Evolutionary conservation across 768 basidiomycete genomes (phyloP).

Genomic region (Boletus rubescentipes): DNA sequence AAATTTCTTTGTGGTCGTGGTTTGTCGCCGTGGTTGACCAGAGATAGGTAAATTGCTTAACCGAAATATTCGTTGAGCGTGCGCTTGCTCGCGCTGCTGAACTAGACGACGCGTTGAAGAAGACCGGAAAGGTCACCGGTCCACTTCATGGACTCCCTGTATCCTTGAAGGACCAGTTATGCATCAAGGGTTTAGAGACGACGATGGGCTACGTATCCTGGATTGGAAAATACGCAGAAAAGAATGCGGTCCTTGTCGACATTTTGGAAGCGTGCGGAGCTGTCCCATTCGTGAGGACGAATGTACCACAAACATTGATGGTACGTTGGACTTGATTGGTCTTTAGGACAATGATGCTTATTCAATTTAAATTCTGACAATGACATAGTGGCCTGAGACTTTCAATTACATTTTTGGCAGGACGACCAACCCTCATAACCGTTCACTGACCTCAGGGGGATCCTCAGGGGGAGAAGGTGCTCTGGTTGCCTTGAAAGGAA

Average conservation of each 20-base stretch:
- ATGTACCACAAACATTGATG: slow-evolving; percentile 78
- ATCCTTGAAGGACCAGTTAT: slow-evolving; percentile 74
- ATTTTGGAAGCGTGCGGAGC: slow-evolving; percentile 69
- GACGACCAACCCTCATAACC: slow-evolving; percentile 74
- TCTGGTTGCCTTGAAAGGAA: slow-evolving; percentile 51
- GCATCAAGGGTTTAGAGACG: slow-evolving; percentile 65
- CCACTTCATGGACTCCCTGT: slow-evolving; percentile 76
- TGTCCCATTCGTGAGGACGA: slow-evolving; percentile 69
- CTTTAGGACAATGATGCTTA: neutral
- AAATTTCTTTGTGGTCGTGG: slow-evolving; percentile 19
- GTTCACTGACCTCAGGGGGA: slow-evolving; percentile 69
- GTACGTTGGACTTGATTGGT: slow-evolving; percentile 32
- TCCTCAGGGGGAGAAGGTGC: slow-evolving; percentile 89
- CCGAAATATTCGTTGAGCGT: slow-evolving; percentile 78
- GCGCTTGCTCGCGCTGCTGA: slow-evolving; percentile 63
- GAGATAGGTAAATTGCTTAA: slow-evolving; percentile 71
- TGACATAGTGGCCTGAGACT: slow-evolving; percentile 74
- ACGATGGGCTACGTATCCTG: slow-evolving; percentile 76
- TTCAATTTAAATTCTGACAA: too few relatives aligned
- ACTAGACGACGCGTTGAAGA: slow-evolving; percentile 60
- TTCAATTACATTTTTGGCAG: slow-evolving; percentile 78
- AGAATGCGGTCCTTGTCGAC: slow-evolving; percentile 62
- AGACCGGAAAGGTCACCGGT: slow-evolving; percentile 65
- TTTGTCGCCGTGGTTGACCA: neutral
- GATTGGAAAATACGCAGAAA: slow-evolving; percentile 58